Conservation (phyloP, 2,329 filamentous ascomycete genomes). For the Hypoxylon rubiginosum region DNA sequence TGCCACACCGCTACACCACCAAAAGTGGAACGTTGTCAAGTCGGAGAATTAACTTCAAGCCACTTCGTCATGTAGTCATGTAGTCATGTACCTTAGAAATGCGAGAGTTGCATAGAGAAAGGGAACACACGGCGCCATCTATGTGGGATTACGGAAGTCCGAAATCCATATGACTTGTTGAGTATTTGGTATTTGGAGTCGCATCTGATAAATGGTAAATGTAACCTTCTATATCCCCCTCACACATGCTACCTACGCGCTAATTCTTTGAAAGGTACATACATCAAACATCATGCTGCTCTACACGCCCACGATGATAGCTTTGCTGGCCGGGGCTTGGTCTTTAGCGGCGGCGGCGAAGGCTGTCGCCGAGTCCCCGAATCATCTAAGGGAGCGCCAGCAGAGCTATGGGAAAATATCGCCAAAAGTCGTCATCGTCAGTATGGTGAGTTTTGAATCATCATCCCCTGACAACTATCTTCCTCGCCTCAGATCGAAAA, state of each 20-base stretch:
- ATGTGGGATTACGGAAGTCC: too few species aligned
- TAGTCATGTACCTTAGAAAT: background rate
- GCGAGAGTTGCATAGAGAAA: background rate
- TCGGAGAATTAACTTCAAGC: background rate
- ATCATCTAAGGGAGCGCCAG: background rate
- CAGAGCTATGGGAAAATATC: conserved; percentile 53
- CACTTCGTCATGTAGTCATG: conserved; percentile 4
- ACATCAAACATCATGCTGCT: conserved; percentile 18
- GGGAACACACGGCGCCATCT: background rate
- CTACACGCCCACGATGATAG: background rate
- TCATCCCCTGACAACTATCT: background rate
- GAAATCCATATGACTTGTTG: background rate
- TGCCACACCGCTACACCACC: too few species aligned
- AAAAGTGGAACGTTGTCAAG: too few species aligned
- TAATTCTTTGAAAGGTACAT: too few species aligned
- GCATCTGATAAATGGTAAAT: background rate
- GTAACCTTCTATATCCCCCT: background rate
- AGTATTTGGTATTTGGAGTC: background rate
- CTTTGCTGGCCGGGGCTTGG: conserved; percentile 9
- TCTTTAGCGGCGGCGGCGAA: conserved; percentile 1
- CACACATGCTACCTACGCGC: too few species aligned
- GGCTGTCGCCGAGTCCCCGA: background rate
- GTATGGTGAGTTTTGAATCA: conserved; percentile 62
- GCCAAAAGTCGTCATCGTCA: conserved; percentile 74
- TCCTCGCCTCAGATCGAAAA: background rate